Evolutionary conservation across 108 stramenopile genomes (phyloP), one percentile per base, ranked within the genome.

Genomic region (Chaetoceros tenuissimus): DNA sequence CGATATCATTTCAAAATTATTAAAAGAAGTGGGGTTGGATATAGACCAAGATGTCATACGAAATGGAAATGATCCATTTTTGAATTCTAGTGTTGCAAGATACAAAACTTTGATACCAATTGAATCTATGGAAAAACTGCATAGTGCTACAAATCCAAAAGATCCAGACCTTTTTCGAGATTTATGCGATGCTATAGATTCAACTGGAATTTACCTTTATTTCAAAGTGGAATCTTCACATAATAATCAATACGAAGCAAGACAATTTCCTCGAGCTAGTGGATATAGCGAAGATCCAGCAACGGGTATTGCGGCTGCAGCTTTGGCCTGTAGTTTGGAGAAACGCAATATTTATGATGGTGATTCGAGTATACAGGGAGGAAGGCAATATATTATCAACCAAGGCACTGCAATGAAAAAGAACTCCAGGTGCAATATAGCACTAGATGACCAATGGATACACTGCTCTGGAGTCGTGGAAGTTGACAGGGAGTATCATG

Each of bases 231-330:
- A 48, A 13, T 10, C 34, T 10, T 13, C 18, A 10, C 31, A 44
- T 52, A 30, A 29, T 29, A 47, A 57, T 40, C 29, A 53, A n/a
- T 78, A 57, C 51, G 80, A 85, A 68, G 73, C 74, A 31, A 60
- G 84, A 51, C 79, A 81, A 54, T 85, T 85, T 30, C 80, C 80
- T 20, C 40, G 78, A 13, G 64, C 67, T 0, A 77, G 78, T 16
- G 81, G 80, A 19, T 82, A 84, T 66, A 46, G 77, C 2, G 87
- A 89, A 63, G 87, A 84, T 68, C 83, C 83, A 31, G 81, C 83
- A 7, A 82, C 87, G 23, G 87, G 87, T 0, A 84, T 89, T 53
- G 87, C 83, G 1, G 81, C 83, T 17, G 81, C 81, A 19, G 83
- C 87, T 2, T 59, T 89, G 24, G 87, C 81, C 0, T 78, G 65